Base-by-base conservation (phyloP, 371 early-diverging fungal genomes). In the Rhizopus microsporus region DNA sequence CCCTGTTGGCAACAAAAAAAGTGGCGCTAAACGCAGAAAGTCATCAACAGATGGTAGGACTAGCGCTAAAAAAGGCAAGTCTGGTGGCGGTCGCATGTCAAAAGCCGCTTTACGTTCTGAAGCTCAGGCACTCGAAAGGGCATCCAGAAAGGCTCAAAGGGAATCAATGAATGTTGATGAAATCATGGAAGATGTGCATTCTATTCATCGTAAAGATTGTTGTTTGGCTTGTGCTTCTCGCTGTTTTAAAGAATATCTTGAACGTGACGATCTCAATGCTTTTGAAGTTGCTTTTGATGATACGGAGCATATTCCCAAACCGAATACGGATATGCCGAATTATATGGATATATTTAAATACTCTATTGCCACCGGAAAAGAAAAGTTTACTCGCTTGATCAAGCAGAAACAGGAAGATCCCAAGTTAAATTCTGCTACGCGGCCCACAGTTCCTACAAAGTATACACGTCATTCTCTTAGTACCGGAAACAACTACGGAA, bases 401-500 rank as follows among this genome's bases (percentile, higher is more conserved):
- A 54, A 52, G 4, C 33, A 61, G 30, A 34, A 42, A 32, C 50
- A 58, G 15, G 15, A 15, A 23, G 46, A 46, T 29, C 1, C 13
- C 12, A 3, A 8, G 9, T 7, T 8, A 38, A 32, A 34, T 67
- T 51, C 48, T 65, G 50, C 31, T 34, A 29, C 8, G 10, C 32
- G 42, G 5, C 67, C 62, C 16, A 31, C 0, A 12, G 63, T 68
- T 5, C 78, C 73, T 7, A 10, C 17, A 3, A 59, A 67, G 12
- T 69, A 69, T 30, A 44, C 29, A 3, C 5, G 9, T 1, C 63
- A 74, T 49, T 63, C 49, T 3, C 54, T 57, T 2, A 59, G 65
- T 17, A 82, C 82, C 10, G 84, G 83, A 0, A 69, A 60, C 13
- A 60, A 67, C 23, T 39, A 23, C 12, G 34, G 51, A 5, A 15